Base-by-base conservation (phyloP, 169 alveolate genomes). In the Miamiensis avidus region DNA sequence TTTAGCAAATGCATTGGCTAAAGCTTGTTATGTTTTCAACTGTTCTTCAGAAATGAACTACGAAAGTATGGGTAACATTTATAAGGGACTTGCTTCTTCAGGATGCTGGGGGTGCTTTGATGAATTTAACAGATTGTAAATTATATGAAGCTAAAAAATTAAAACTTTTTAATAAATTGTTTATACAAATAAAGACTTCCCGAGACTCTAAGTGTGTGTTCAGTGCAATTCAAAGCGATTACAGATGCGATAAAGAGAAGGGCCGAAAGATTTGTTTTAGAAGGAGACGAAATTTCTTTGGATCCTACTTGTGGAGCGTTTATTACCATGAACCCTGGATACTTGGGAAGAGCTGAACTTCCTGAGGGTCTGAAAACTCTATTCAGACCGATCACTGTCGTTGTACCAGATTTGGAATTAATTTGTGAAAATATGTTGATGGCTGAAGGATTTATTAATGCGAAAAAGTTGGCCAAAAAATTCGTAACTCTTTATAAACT, bases 51-150 rank as follows among this genome's bases (percentile, higher is more conserved):
- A 98, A 94, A 97, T 98, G 99, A 99, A 98, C 88, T 98, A 97
- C 92, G 96, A 96, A 93, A 97, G 99, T 82, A 95, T 98, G 99
- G 99, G 99, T 27, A 98, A 98, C 88, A 98, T 98, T 88, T 98
- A 97, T 97, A 98, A 97, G 92, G 99, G 99, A 26, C 96, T 98
- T 75, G 99, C 99, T 15, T 96, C 99, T 77, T 97, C 99, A 31
- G 99, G 99, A 31, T 97, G 99, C 77, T 98, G 99, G 99, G 99
- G 99, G 32, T 98, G 99, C 86, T 98, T 98, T 93, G 99, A 98
- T 93, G 99, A 98, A 92, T 98, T 98, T 93, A 98, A 98, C 82
- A 97, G 99, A 86, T 91, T 98, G 69, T 49, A 49, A 49, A 11
- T 49, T 11, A 49, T 49, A 49, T 49, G 4, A 49, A 49, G 20